Percentiles rank a stretch among this genome's conserved stretches.
These are phyloP conservation scores for Elongisporangium anandrum DNA, from an alignment of 352 stramenopile species.

Conservation along the genomic window DNA sequence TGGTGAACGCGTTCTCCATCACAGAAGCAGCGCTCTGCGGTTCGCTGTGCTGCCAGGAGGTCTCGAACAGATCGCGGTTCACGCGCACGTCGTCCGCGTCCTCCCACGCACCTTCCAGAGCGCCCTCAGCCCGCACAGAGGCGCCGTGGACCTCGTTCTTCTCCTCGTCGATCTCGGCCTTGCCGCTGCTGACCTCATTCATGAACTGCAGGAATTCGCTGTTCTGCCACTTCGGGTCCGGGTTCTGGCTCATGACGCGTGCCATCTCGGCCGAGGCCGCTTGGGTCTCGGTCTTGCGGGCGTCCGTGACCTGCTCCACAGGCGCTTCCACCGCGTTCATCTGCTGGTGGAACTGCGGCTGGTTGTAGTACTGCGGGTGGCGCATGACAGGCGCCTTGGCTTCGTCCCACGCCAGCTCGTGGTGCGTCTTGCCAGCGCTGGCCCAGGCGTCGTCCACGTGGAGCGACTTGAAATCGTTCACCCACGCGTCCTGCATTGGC, in stretches of 20 bases:
- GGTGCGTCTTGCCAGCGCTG: constrained; percentile 45
- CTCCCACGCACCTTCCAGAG: constrained; percentile 62
- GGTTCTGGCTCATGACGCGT: constrained; percentile 72
- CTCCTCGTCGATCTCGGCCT: constrained; percentile 75
- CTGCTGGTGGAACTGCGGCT: constrained; percentile 27
- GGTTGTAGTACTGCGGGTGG: constrained; percentile 26
- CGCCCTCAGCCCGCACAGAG: constrained; percentile 34
- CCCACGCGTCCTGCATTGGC: constrained; percentile 45
- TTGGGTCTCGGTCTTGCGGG: constrained; percentile 34
- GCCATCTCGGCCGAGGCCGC: constrained; percentile 66
- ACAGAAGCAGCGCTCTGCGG: constrained; percentile 13
- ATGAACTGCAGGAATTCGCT: constrained; percentile 88
- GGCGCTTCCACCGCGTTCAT: constrained; percentile 8
- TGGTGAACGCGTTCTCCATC: constrained; percentile 58
- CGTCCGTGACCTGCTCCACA: constrained; percentile 17
- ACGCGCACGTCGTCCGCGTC: constrained; percentile 39
- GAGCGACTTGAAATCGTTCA: constrained; percentile 57
- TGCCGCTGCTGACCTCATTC: constrained; percentile 67
- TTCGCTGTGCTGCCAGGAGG: constrained; percentile 38
- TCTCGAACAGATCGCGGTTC: constrained; percentile 62
- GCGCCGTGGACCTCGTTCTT: constrained; percentile 61
- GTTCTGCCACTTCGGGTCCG: constrained; percentile 77
- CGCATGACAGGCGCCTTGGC: constrained; percentile 28
- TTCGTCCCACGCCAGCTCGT: constrained; percentile 64
- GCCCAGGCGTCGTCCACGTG: constrained; percentile 67